Base-by-base conservation (phyloP, 2,329 filamentous ascomycete genomes). In the Huntiella moniliformis region DNA sequence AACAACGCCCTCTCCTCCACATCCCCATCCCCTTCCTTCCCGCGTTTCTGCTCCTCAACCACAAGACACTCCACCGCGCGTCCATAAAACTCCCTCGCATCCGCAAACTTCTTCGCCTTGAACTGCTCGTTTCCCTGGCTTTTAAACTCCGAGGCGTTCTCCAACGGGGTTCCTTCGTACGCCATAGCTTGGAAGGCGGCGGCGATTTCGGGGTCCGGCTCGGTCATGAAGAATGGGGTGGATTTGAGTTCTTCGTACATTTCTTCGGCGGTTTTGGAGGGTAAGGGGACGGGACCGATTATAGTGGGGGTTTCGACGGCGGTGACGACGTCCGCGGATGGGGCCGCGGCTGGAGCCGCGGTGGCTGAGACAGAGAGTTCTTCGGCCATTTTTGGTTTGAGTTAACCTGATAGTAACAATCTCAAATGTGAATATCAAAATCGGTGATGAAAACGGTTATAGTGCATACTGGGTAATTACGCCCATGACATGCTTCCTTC, bases 141-240 rank as follows among this genome's bases (percentile, higher is more conserved):
- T 56, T 91, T 85, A 66, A 95, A 95, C 52, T 84, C 84, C 38
- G 72, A 64, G 15, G 78, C 82, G 51, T 93, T 79, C 60, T 96
- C 88, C 7, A 78, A 70, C 42, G 83, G 77, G 6, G 86, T 87
- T 15, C 91, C 92, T 64, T 98, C 91, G 58, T 95, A 94, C 28
- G 85, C 84, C 35, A 98, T 67, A 0, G 91, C 88, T 58, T 83
- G 81, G 50, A 98, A 70, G 1, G 91, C 92, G 55, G 92, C 86
- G 1, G 94, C 68, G 53, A 82, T 77, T 51, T 80, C 68, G 57
- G 94, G 94, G 52, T 87, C 79, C 53, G 92, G 82, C 53, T 83
- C 79, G 28, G 86, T 96, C 91, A 98, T 98, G 68, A 98, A 98
- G 34, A 98, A 71, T 5, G 91, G 91, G 31, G 67, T 72, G 57